These are phyloP conservation scores for Pythium oligandrum DNA, from an alignment of 352 stramenopile species.

Conservation along the genomic window DNA sequence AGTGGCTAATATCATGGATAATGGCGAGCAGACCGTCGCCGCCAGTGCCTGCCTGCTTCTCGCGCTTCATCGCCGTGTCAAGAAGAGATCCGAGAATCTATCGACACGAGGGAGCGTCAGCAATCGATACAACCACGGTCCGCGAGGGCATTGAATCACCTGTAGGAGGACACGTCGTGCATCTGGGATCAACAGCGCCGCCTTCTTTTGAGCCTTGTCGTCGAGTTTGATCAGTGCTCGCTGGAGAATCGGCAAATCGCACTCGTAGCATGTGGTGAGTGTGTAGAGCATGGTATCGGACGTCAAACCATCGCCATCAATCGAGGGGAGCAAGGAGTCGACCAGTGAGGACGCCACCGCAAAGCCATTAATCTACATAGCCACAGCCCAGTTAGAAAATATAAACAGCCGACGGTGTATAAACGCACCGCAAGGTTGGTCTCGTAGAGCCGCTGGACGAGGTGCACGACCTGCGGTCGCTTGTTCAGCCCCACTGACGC, in stretches of 20 bases:
- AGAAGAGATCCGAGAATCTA: slow-evolving; percentile 27
- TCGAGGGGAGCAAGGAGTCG: slow-evolving; percentile 22
- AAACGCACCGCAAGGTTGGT: slow-evolving; percentile 34
- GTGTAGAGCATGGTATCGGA: slow-evolving; percentile 36
- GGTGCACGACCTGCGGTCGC: slow-evolving; percentile 30
- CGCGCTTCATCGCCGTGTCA: slow-evolving; percentile 29
- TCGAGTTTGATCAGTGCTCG: slow-evolving; percentile 37
- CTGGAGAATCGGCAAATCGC: slow-evolving; percentile 42
- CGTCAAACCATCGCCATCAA: slow-evolving; percentile 23
- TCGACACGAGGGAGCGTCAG: slow-evolving; percentile 5
- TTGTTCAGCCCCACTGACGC: slow-evolving; percentile 16
- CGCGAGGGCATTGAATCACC: slow-evolving; percentile 6
- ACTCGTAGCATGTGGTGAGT: slow-evolving; percentile 57
- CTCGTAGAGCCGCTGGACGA: slow-evolving; percentile 41
- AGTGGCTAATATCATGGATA: slow-evolving; percentile 58
- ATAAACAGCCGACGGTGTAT: neutral
- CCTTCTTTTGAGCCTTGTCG: slow-evolving; percentile 25
- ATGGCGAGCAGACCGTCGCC: slow-evolving; percentile 49
- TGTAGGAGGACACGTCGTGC: slow-evolving; percentile 37
- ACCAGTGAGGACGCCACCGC: slow-evolving; percentile 19
- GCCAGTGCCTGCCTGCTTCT: slow-evolving; percentile 10
- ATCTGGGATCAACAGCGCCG: slow-evolving; percentile 40
- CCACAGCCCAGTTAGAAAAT: slow-evolving; percentile 6
- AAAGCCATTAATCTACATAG: slow-evolving; percentile 13
- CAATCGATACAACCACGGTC: slow-evolving; percentile 1